Evolutionary conservation across 768 basidiomycete species (phyloP), one percentile per base, ranked within the genome.

Genomic region (Termitomyces sp.): DNA sequence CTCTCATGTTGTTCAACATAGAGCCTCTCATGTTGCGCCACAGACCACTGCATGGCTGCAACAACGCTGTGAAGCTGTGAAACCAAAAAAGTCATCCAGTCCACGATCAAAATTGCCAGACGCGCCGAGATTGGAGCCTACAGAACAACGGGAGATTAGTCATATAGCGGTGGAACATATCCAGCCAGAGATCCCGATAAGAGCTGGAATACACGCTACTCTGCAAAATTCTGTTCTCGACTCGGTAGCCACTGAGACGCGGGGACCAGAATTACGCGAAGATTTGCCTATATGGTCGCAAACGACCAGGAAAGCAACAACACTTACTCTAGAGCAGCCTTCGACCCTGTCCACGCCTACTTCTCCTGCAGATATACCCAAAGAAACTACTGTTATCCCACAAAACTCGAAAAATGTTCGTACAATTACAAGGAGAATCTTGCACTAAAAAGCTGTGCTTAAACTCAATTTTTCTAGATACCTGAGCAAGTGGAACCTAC

Each of bases 1-100:
- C 35, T 72, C 79, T 11, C 80, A 84, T 76, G 86, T 84, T 34
- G 83, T 83, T 3, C 78, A 77, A 35, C 78, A 86, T 35, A 78
- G 83, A 66, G 78, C 77, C 19, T 68, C 76, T 8, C 79, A 78
- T 52, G 56, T 73, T 32, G 61, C 68, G 9, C 68, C 70, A 34
- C 43, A 59, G 35, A 50, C 63, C n/a, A 55, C 64, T 11, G 61
- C 54, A 5, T 57, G 45, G 47, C 59, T 61, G 37, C 57, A 59
- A 52, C 54, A 56, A 11, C 56, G 41, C 8, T 23, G 45, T 28
- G 47, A 58, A 39, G 19, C 57, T 52, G 35, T 55, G 12, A 40
- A 59, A 47, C 30, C 39, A 2, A 32, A 55, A 53, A 34, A 21
- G 21, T 43, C 32, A 39, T 23, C 16, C 2, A 46, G 25, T 16